Evolutionary conservation across 805 yeast genomes (phyloP), one percentile per base, ranked within the genome.

Genomic region (Schwanniomyces pseudopolymorphus): DNA sequence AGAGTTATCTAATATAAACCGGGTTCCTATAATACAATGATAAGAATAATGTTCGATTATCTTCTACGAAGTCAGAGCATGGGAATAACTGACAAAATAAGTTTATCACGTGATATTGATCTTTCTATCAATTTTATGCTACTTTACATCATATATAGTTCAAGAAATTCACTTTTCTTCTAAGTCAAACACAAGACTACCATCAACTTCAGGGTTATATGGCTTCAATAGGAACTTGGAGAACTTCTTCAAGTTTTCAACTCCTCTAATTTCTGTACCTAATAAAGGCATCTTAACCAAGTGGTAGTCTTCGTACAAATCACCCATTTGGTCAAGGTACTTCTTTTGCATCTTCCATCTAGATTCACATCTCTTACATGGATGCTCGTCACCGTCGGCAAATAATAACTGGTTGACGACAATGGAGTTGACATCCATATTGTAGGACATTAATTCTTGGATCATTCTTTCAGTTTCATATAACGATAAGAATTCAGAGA

Each of bases 381-480:
- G 72, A 51, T 81, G 79, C 53, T 82, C 88, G 40, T 81, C 85
- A 45, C 79, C 86, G 45, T 81, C 84, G n/a, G 97, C 94, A 70
- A 86, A 88, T 50, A 94, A 74, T 54, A 94, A 78, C 70, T 94
- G 99, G 72, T 94, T 94, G 44, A 95, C 96, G 52, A 94, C 91
- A 60, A 94, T 94, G 33, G 97, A 87, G 68, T 90, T 92, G 52
- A 95, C 96, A 67, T 94, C 99, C 85, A 94, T 94, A 55, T 90
- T 87, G 70, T 89, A 94, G 45, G 92, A 83, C 70, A 90, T 86
- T 65, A 94, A 80, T 66, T 94, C 99, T 73, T 94, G 99, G 56
- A 94, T 88, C 84, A 94, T 81, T 72, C 99, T 84, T 72, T 94
- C 99, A 16, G 98, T 92, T 70, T 94, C 99, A 68, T 94, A 94